Conservation (phyloP, 192 early-diverging fungal genomes). For the Endogone sp. region DNA sequence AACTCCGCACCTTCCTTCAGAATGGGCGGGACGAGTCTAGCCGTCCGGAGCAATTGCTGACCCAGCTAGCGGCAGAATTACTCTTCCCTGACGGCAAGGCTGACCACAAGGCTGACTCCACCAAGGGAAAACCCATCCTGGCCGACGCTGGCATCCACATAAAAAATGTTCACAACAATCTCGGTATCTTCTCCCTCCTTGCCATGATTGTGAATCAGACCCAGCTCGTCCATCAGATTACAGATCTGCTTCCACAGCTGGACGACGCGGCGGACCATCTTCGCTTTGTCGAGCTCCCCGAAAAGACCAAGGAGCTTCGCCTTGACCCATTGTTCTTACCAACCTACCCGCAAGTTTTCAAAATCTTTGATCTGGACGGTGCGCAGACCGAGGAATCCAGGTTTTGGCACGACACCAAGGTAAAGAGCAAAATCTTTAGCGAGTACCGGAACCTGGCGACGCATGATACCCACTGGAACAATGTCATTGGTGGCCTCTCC, state of each 20-base stretch:
- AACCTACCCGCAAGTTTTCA: not conserved
- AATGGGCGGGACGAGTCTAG: not conserved
- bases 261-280: not conserved
- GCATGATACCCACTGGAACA: not conserved
- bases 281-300: not conserved
- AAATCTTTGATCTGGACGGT: not conserved
- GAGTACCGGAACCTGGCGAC: not conserved
- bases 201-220: not conserved
- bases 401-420: not conserved
- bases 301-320: not conserved
- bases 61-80: not conserved
- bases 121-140: not conserved
- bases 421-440: not conserved
- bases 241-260: not conserved
- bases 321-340: not conserved
- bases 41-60: not conserved
- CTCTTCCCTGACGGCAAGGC: not conserved
- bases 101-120: not conserved
- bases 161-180: not conserved
- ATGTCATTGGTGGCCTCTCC: not conserved
- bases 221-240: not conserved
- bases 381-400: not conserved
- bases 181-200: not conserved
- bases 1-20: not conserved
- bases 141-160: not conserved